Evolutionary conservation across 345 rosid genomes (phyloP).

Genomic region (Cardiospermum halicacabum): DNA sequence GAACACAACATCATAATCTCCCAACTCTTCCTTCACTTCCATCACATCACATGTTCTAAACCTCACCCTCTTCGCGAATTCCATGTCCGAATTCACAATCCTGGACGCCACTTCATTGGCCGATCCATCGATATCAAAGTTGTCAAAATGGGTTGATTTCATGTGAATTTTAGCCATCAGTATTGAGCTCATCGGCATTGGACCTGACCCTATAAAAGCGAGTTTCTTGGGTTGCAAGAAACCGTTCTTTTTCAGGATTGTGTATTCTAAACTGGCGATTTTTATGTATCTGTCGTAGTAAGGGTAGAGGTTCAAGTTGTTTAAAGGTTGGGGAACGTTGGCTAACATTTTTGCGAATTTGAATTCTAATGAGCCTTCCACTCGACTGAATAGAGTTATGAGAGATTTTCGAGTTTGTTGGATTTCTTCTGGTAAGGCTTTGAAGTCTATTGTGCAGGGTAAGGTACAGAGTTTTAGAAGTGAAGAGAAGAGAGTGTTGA

Average conservation of each 20-base stretch:
- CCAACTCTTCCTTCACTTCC: slow-evolving; percentile 28
- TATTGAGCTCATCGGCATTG: slow-evolving; percentile 42
- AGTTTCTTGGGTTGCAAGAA: slow-evolving; percentile 29
- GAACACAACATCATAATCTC: slow-evolving; percentile 34
- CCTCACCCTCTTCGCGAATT: slow-evolving; percentile 34
- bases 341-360: slow-evolving; percentile 32
- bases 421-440: slow-evolving; percentile 13
- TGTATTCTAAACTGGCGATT: slow-evolving; percentile 27
- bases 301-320: slow-evolving; percentile 29
- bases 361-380: slow-evolving; percentile 36
- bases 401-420: slow-evolving; percentile 27
- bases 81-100: slow-evolving; percentile 25
- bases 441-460: slow-evolving; percentile 24
- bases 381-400: slow-evolving; percentile 23
- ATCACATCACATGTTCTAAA: slow-evolving; percentile 26
- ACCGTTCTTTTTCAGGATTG: slow-evolving; percentile 25
- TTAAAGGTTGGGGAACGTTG: slow-evolving; percentile 23
- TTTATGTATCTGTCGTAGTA: slow-evolving; percentile 34
- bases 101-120: slow-evolving; percentile 29
- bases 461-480: slow-evolving; percentile 27
- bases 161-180: slow-evolving; percentile 35
- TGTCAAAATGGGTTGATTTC: slow-evolving; percentile 29
- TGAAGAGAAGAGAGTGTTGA: slow-evolving; percentile 18
- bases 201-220: slow-evolving; percentile 43
- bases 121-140: slow-evolving; percentile 28